Evolutionary conservation across 208 protist species (phyloP), one percentile per base, ranked within the genome.

Genomic region (Phytomonas serpens): DNA sequence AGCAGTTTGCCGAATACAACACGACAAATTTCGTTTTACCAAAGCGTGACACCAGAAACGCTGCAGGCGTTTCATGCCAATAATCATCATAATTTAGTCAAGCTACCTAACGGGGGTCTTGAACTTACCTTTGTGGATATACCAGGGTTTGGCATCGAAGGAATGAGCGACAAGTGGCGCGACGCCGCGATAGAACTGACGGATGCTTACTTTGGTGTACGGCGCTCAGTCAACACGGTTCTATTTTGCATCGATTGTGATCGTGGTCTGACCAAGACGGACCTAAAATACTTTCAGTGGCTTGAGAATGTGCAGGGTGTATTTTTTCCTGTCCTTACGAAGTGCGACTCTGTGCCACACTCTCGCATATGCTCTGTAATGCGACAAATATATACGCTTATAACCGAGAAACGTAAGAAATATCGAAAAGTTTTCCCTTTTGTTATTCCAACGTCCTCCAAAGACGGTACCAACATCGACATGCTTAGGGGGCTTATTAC

Each of bases 81-180:
- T 34, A 78, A 90, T 69, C 86, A 84, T 13, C 86, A 82, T 76
- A 89, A 94, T 57, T 77, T 97, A 10, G 88, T 97, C 37, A 94
- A 91, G 76, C 78, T 97, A 16, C 92, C 92, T 31, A 88, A 87
- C 63, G 85, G 86, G 32, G 92, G 92, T 0, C 78, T 89, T 27
- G 89, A 97, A 71, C 81, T 97, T 10, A 97, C 92, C 5, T 94
- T 97, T 84, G 92, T 97, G 29, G 92, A 97, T 69, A 73, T 97
- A 63, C 92, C 92, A 0, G 92, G 92, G n/a, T 97, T 88, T 71
- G 92, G 92, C 61, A 89, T 97, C 64, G 87, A 93, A 62, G 92
- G 92, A 1, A 97, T 97, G 92, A 93, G 84, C 63, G 88, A 93
- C 19, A 62, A 84, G 64, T 97, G 89, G 88, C 81, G 89, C 68